These are phyloP conservation scores for Stachybotrys chartarum DNA, from an alignment of 2,329 filamentous ascomycete genomes.

Conservation along the genomic window DNA sequence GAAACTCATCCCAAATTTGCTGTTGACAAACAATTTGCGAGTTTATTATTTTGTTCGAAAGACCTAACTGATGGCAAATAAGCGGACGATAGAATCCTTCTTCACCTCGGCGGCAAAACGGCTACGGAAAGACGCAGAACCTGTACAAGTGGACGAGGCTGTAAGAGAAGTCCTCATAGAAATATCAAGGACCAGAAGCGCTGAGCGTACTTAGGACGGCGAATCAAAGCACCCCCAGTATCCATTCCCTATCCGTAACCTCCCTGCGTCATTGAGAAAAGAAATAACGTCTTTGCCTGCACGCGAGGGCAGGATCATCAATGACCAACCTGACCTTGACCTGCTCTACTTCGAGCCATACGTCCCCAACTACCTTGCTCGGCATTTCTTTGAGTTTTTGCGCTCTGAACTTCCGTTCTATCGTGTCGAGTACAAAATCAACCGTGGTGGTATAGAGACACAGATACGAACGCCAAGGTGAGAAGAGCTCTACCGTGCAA, in stretches of 20 bases:
- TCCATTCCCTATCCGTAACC: constrained; percentile 40
- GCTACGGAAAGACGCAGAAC: not conserved
- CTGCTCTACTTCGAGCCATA: constrained; percentile 72
- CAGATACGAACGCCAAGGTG: constrained; percentile 49
- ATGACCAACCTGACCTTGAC: constrained; percentile 63
- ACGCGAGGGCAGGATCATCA: constrained; percentile 47
- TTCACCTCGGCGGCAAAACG: not conserved
- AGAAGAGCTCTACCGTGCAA: not conserved
- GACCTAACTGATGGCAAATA: constrained; percentile 9
- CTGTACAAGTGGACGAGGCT: not conserved
- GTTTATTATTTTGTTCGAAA: not conserved
- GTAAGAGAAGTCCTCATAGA: not conserved
- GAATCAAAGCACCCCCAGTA: constrained; percentile 37
- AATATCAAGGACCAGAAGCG: not conserved
- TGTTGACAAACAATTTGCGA: too few species aligned
- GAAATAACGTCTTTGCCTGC: constrained; percentile 40
- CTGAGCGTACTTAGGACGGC: not conserved
- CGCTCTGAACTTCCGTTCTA: constrained; percentile 69
- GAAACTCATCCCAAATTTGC: too few species aligned
- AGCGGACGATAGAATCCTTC: constrained; percentile 2
- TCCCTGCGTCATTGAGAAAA: constrained; percentile 29
- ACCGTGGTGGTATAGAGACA: constrained; percentile 54
- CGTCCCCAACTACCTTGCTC: constrained; percentile 48
- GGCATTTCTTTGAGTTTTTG: constrained; percentile 62
- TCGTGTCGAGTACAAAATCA: constrained; percentile 66